Evolutionary conservation across 441 rosid genomes (phyloP).

Genomic region (Geranium incanum): DNA sequence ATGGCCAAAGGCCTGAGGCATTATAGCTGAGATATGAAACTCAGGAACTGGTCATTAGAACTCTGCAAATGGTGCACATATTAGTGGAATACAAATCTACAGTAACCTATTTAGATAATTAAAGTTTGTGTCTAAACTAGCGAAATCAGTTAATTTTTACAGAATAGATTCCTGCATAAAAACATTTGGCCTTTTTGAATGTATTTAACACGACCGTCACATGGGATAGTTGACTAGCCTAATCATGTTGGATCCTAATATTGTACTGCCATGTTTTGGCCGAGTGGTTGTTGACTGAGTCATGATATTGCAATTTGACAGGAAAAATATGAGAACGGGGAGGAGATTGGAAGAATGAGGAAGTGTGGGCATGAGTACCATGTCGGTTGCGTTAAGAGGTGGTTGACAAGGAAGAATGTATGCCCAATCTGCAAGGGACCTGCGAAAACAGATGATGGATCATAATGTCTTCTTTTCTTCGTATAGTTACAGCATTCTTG

Average conservation of each 20-base stretch:
- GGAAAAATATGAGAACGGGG: constrained; percentile 29
- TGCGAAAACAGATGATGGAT: constrained; percentile 2
- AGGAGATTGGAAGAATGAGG: constrained; percentile 21
- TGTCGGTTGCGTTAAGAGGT: constrained; percentile 4
- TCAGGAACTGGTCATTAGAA: not conserved
- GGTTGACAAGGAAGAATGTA: constrained; percentile 12
- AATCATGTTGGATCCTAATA: not conserved
- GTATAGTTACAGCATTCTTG: not conserved
- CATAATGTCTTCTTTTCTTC: not conserved
- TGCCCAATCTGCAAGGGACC: constrained; percentile 15
- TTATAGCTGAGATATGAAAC: not conserved
- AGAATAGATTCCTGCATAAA: not conserved
- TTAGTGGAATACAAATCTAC: constrained; percentile 1
- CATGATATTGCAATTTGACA: constrained; percentile 16
- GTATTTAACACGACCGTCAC: not conserved
- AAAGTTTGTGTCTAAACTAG: not conserved
- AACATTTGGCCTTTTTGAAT: not conserved
- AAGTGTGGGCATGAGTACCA: constrained; percentile 12
- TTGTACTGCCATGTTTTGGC: not conserved
- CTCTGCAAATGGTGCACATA: not conserved
- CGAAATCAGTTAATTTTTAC: too few relatives aligned
- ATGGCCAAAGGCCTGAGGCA: not conserved
- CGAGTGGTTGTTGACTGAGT: too few relatives aligned
- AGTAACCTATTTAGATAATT: not conserved
- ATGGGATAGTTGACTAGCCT: not conserved